Base-by-base conservation (phyloP, 1,284 basidiomycete genomes). In the Ustilago curta region DNA sequence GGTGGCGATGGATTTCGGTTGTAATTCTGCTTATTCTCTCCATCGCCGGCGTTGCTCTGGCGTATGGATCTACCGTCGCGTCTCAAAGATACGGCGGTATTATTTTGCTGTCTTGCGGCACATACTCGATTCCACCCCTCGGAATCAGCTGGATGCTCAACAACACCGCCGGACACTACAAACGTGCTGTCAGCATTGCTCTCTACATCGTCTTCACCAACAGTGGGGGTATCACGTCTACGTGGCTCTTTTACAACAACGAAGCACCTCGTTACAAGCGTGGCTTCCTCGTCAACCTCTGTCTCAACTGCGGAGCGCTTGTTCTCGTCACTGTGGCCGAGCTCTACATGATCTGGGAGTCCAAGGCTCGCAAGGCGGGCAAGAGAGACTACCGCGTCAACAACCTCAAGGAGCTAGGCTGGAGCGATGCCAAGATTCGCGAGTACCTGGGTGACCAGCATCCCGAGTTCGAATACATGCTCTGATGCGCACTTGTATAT, bases 371-470 rank as follows among this genome's bases (percentile, higher is more conserved):
- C 21, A 71, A 61, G 40, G 35, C 59, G 2, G 79, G 80, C 8
- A 76, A 75, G 53, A 63, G 78, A 2, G 76, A 80, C 59, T 43
- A 69, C 47, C 65, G 70, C 29, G 76, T 77, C 27, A 58, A 56
- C n/a, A 53, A 72, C 31, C 64, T 78, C 35, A 61, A 61, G 31
- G 53, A 69, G 8, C 59, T 54, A 5, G 70, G 76, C 18, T 79
- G 74, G 79, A 52, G 54, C 27, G 60, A 76, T 29, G 75, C 74
- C 35, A 61, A 69, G 27, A 77, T 82, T 48, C 70, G 75, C 32
- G 66, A 68, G 42, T 77, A 77, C 48, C 69, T 83, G 12, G 81
- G 81, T 29, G 81, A 83, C 48, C 64, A 68, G 29, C 78, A 82
- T 37, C 78, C 81, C 19, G 78, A 79, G 25, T 83, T 70, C 57